These are phyloP conservation scores for Phytophthora tubulina DNA, from an alignment of 352 stramenopile genomes.

Conservation along the genomic window DNA sequence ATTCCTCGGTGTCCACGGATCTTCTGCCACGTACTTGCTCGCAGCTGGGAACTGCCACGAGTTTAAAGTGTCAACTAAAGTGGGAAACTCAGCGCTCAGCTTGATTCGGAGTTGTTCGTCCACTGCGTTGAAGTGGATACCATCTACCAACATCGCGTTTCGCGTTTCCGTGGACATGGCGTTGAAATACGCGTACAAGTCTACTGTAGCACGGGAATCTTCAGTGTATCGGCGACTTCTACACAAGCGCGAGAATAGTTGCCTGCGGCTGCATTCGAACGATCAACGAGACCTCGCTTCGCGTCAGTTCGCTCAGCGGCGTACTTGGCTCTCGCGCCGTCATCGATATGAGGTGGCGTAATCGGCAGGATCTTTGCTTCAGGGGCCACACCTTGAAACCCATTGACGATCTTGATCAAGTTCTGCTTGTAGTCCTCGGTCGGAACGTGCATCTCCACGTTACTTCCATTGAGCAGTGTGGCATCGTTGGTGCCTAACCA, in stretches of 20 bases:
- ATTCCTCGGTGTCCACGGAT: slow-evolving; percentile 15
- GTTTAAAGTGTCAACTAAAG: slow-evolving; percentile 3
- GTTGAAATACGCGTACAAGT: slow-evolving; percentile 61
- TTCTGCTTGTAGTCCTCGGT: slow-evolving; percentile 28
- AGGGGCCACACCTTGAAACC: slow-evolving; percentile 13
- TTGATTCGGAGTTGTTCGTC: slow-evolving; percentile 43
- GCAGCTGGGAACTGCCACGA: slow-evolving; percentile 23
- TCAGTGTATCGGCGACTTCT: slow-evolving; percentile 23
- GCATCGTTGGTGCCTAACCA: slow-evolving; percentile 41
- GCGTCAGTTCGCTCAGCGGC: slow-evolving; percentile 23
- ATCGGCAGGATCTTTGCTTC: slow-evolving; percentile 50
- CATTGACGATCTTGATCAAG: slow-evolving; percentile 18
- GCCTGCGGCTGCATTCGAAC: slow-evolving; percentile 20
- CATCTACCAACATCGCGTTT: slow-evolving; percentile 49
- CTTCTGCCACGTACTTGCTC: slow-evolving; percentile 4
- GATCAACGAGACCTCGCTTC: slow-evolving; percentile 7
- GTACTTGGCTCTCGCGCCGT: slow-evolving; percentile 18
- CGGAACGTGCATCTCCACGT: slow-evolving; percentile 24
- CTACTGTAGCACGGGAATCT: slow-evolving; percentile 31
- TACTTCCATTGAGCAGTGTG: slow-evolving; percentile 23
- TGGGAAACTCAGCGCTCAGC: slow-evolving; percentile 32
- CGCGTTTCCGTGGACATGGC: slow-evolving; percentile 41
- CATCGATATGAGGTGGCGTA: slow-evolving; percentile 33
- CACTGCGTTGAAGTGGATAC: slow-evolving; percentile 54
- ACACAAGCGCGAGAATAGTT: slow-evolving; percentile 54